Evolutionary conservation across 2,329 filamentous ascomycete genomes (phyloP).

Genomic region (Ophiostoma himal-ulmi): DNA sequence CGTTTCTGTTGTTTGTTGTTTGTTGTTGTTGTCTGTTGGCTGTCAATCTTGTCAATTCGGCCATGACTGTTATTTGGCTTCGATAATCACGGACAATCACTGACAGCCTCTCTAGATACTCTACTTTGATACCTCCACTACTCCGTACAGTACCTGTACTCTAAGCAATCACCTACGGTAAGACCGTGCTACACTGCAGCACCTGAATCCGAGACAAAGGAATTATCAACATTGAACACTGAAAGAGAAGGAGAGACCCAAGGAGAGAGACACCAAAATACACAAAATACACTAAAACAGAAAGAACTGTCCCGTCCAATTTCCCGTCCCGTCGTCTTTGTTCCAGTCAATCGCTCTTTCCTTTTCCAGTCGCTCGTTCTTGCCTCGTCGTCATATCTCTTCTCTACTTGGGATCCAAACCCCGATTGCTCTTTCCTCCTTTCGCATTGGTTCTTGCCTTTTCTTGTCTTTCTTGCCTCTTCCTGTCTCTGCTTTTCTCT

Average conservation of each 20-base stretch:
- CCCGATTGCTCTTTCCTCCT: not conserved
- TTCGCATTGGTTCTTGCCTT: not conserved
- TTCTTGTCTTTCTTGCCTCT: not conserved
- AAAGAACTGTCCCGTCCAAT: slow-evolving; percentile 1
- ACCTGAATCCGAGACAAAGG: slow-evolving; percentile 12
- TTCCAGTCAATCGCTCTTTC: not conserved
- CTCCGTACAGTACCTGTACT: not conserved
- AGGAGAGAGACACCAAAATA: not conserved
- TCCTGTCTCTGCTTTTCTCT: not conserved
- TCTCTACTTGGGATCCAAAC: too few species aligned
- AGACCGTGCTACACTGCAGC: slow-evolving; percentile 10
- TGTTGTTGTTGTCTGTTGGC: not conserved
- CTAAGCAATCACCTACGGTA: not conserved
- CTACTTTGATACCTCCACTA: not conserved
- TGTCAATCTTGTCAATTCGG: too few species aligned
- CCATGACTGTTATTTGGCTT: not conserved
- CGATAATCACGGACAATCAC: not conserved
- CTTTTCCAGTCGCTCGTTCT: not conserved
- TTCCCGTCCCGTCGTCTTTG: slow-evolving; percentile 2
- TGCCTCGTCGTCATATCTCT: not conserved
- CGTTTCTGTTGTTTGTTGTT: not conserved
- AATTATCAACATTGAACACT: not conserved
- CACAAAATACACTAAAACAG: not conserved
- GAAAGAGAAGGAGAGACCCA: not conserved
- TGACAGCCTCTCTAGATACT: not conserved